phyloP scores from a whole-genome alignment of 148 eudicot species.

The Vaccinium myrtillus region DNA sequence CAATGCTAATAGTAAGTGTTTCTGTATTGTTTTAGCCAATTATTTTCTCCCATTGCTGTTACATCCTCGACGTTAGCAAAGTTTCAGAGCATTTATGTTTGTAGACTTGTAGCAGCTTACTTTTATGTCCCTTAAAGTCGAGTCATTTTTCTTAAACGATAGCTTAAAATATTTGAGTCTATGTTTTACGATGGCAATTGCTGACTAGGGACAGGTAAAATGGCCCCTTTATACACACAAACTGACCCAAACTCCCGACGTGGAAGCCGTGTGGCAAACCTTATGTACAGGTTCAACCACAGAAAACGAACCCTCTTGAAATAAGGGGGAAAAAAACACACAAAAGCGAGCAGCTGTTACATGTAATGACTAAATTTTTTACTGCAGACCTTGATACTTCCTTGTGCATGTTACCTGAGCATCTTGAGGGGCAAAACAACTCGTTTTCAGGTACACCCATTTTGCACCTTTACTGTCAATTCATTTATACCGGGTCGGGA shows the following conservation, averaged over 20 bases:
- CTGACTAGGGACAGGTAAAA: no score
- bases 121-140: background rate
- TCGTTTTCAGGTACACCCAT: conserved; percentile 40
- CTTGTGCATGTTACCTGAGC: conserved; percentile 58
- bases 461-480: background rate
- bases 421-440: conserved; percentile 43
- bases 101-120: no score
- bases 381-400: conserved; percentile 55
- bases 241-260: no score
- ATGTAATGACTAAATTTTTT: background rate
- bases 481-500: background rate
- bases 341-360: background rate
- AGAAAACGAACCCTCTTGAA: no score
- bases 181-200: background rate
- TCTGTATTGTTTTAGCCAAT: background rate
- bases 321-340: no score
- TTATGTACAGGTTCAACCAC: no score
- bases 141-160: background rate
- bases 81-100: no score
- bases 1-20: conserved; percentile 85
- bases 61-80: background rate
- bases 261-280: no score
- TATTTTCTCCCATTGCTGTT: background rate
- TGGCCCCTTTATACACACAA: no score
- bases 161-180: background rate